Evolutionary conservation across 2,329 filamentous ascomycete genomes (phyloP).

Genomic region (Fusarium sp.): DNA sequence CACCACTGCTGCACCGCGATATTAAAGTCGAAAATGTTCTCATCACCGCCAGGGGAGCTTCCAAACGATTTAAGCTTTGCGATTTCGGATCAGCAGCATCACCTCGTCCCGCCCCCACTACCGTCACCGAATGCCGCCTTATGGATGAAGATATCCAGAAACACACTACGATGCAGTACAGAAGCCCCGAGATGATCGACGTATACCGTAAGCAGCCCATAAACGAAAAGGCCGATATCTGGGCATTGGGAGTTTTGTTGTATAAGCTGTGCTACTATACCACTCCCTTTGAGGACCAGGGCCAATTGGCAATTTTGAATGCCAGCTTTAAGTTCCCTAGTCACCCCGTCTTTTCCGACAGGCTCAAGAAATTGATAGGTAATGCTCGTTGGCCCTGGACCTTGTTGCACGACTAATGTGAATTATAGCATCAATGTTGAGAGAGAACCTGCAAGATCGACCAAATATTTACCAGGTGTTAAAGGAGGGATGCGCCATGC

Average conservation of each 20-base stretch:
- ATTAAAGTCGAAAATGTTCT: constrained; percentile 98
- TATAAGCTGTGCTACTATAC: constrained; percentile 99
- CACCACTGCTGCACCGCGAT: constrained; percentile 90
- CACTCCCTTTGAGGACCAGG: constrained; percentile 97
- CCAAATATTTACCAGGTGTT: constrained; percentile 97
- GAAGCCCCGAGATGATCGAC: constrained; percentile 98
- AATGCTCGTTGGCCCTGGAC: constrained; percentile 21
- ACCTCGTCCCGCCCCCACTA: constrained; percentile 86
- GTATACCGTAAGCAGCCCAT: constrained; percentile 97
- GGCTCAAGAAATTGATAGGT: constrained; percentile 92
- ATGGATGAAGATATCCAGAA: constrained; percentile 98
- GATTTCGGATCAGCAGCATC: constrained; percentile 95
- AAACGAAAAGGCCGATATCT: constrained; percentile 98
- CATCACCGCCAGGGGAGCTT: constrained; percentile 77
- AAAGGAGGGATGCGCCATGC: constrained; percentile 88
- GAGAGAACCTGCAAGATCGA: constrained; percentile 80
- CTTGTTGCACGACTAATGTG: constrained; percentile 39
- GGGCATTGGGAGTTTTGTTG: constrained; percentile 92
- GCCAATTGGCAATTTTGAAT: constrained; percentile 96
- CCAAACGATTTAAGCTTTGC: constrained; percentile 91
- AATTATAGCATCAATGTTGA: constrained; percentile 84
- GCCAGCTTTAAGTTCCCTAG: constrained; percentile 92
- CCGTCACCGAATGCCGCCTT: constrained; percentile 87
- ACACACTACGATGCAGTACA: constrained; percentile 96
- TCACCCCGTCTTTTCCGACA: constrained; percentile 90